Percentiles rank a stretch among this genome's conserved stretches.
Evolutionary conservation across 1,284 basidiomycete species (phyloP).

Genomic region (Papiliotrema laurentii): DNA sequence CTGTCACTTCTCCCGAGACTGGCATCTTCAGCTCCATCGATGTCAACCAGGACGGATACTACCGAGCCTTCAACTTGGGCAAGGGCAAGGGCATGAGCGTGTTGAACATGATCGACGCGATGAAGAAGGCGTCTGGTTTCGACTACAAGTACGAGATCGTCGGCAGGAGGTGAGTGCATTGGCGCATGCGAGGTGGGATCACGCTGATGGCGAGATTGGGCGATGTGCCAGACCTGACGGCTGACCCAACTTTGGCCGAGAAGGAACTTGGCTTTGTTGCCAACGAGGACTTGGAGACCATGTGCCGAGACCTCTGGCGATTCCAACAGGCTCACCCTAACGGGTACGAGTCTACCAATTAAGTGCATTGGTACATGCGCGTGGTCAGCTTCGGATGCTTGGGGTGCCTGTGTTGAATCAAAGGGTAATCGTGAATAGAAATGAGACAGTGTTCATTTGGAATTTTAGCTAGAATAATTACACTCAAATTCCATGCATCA

Average conservation of each 20-base stretch:
- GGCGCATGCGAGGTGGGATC: background rate
- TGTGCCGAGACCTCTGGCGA: constrained; percentile 90
- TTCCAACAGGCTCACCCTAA: constrained; percentile 81
- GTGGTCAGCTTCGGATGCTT: too few species aligned
- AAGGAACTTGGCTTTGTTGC: constrained; percentile 94
- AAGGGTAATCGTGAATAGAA: too few species aligned
- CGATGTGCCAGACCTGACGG: constrained; percentile 95
- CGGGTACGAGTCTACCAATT: constrained; percentile 62
- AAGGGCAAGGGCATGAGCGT: constrained; percentile 90
- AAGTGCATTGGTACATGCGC: too few species aligned
- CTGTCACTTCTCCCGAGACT: constrained; percentile 8
- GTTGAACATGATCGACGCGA: constrained; percentile 89
- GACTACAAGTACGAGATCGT: constrained; percentile 86
- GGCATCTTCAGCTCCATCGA: constrained; percentile 46
- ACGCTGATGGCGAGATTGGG: constrained; percentile 59
- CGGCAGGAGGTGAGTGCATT: constrained; percentile 67
- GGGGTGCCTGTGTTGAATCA: too few species aligned
- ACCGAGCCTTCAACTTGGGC: constrained; percentile 94
- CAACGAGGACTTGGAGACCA: constrained; percentile 69
- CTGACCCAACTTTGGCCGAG: constrained; percentile 85
- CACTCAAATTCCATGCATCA: too few species aligned
- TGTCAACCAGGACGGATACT: constrained; percentile 51
- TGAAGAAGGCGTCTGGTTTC: constrained; percentile 85
- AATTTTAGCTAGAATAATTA: too few species aligned
- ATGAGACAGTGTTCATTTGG: too few species aligned